phyloP scores from a whole-genome alignment of 345 rosid genomes.

The Eucalyptus shirleyi region DNA sequence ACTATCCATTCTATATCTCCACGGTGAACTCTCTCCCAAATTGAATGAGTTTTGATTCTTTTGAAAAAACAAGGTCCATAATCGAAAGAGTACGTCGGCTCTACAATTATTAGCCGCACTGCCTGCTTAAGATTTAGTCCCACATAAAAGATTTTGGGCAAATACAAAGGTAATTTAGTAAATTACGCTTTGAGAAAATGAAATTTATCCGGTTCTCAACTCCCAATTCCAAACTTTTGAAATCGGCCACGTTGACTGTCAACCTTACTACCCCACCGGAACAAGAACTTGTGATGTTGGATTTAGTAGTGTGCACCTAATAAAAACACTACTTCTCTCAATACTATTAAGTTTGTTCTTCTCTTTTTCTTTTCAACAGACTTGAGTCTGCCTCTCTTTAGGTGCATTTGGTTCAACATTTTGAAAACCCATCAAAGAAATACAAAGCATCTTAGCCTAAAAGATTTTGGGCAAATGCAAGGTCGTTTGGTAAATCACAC shows the following conservation, averaged over 20 bases:
- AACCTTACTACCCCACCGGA: too few relatives aligned
- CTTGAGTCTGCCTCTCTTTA: neutral
- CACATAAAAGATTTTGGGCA: too few relatives aligned
- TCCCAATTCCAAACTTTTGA: neutral
- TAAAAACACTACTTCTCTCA: neutral
- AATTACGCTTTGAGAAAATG: too few relatives aligned
- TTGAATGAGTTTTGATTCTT: neutral
- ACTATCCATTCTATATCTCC: neutral
- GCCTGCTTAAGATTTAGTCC: constrained; percentile 51
- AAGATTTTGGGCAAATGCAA: too few relatives aligned
- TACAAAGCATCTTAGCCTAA: too few relatives aligned
- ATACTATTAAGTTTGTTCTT: neutral
- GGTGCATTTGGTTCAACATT: too few relatives aligned
- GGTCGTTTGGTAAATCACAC: rapidly evolving
- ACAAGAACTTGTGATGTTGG: neutral
- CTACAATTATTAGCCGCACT: neutral
- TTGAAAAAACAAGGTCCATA: neutral
- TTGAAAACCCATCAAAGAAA: too few relatives aligned
- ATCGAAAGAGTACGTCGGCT: neutral
- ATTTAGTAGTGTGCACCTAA: neutral
- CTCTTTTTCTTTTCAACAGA: neutral
- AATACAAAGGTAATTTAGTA: too few relatives aligned
- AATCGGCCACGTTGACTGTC: too few relatives aligned
- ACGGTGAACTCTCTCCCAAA: neutral
- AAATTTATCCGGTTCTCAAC: too few relatives aligned